A percentile compares a stretch with the other conserved stretches of the same genome.
phyloP scores from a whole-genome alignment of 441 rosid species.

The Dalechampia spathulata region DNA sequence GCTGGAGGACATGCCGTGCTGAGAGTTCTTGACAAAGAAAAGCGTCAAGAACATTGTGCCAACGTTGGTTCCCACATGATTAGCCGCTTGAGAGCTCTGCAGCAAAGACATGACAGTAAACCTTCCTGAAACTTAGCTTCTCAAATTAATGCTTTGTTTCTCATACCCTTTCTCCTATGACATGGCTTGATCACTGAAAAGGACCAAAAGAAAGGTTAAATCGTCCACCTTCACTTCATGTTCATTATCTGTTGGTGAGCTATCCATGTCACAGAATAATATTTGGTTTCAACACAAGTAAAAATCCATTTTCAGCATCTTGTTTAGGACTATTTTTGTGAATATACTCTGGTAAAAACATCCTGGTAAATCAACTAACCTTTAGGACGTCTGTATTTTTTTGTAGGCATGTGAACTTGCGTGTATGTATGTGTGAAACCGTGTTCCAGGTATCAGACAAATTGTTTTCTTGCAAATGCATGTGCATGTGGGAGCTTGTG shows the following conservation, averaged over 20 bases:
- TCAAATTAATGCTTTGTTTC: background rate
- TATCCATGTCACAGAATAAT: too few species aligned
- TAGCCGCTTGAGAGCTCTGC: constrained; percentile 52
- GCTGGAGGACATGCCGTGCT: constrained; percentile 88
- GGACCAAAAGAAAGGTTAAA: background rate
- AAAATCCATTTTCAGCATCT: too few species aligned
- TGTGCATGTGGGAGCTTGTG: background rate
- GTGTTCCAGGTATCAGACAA: background rate
- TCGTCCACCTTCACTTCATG: background rate
- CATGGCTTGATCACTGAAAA: background rate
- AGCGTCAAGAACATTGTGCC: constrained; percentile 71
- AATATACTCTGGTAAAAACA: too few species aligned
- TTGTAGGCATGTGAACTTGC: too few species aligned
- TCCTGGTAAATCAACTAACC: too few species aligned
- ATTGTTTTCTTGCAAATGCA: background rate
- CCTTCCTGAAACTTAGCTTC: constrained; percentile 11
- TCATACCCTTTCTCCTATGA: background rate
- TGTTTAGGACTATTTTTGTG: too few species aligned
- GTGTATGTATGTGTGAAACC: too few species aligned
- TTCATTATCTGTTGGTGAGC: background rate
- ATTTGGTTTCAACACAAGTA: too few species aligned
- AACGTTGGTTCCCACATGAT: constrained; percentile 67
- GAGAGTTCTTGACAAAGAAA: constrained; percentile 72
- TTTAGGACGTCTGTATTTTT: too few species aligned
- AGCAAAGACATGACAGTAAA: constrained; percentile 68